Base-by-base conservation (phyloP, 2,329 filamentous ascomycete species). In the Ophiocordyceps sinensis region DNA sequence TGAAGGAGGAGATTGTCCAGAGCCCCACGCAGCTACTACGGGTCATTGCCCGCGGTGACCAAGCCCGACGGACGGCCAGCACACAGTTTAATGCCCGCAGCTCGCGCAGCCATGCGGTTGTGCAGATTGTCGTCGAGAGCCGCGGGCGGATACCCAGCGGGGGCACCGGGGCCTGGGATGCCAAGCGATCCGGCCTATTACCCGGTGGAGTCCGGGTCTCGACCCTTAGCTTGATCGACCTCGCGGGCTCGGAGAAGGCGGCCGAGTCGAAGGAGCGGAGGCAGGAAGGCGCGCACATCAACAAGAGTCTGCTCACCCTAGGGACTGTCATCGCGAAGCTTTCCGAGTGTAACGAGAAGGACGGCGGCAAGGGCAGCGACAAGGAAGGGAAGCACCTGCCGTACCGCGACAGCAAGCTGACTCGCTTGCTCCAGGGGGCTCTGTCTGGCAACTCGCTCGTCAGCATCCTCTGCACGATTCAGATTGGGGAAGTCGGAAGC, bases 1-100 rank as follows among this genome's bases (percentile, higher is more conserved):
- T 98, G 45, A 96, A 95, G 60, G 91, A 98, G 62, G 91, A 98
- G 59, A 98, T 98, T 51, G 91, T 98, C 28, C 91, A 98, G 62
- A 95, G 88, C 51, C 91, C 91, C 2, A 96, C 91, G 0, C 91
- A 98, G 58, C 72, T 98, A 26, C 67, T 98, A 36, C 78, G 91
- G 50, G 91, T 98, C 23, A 98, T 98, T 58, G 88, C 91, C 31
- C 77, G 89, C 42, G 91, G 91, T 54, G 91, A 98, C 57, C 79
- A 93, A 56, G 86, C 88, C 21, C 76, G 91, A 53, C 74, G 88
- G 52, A 93, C 87, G 2, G 86, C 86, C 43, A 94, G 88, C 59
- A 98, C 91, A 0, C 91, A 98, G 54, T 98, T 93, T 71, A 98
- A 98, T 56, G 77, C 88, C 17, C 79, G 89, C 51, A 96, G 89